Evolutionary conservation across 257 asterid species (phyloP).

Genomic region (Solanum gandarillasii): DNA sequence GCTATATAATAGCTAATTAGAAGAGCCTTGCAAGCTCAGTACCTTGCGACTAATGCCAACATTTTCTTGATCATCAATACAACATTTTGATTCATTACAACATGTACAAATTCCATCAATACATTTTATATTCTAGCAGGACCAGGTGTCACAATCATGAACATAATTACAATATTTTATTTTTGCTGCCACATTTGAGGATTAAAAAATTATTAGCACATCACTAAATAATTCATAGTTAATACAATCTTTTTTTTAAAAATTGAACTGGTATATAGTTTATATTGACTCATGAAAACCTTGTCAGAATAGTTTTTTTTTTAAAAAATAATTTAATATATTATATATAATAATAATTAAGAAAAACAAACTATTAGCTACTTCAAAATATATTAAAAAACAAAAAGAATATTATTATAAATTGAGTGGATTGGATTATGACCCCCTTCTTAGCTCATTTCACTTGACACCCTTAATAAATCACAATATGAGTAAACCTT

Average conservation of each 20-base stretch:
- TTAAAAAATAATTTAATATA: too few relatives aligned
- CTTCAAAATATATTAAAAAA: neutral
- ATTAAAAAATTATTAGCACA: neutral
- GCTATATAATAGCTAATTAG: neutral
- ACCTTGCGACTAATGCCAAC: neutral
- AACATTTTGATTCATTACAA: neutral
- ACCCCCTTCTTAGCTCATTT: neutral
- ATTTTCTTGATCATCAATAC: neutral
- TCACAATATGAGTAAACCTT: neutral
- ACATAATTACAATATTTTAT: neutral
- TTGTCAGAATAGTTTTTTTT: too few relatives aligned
- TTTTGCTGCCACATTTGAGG: neutral
- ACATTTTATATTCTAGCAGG: neutral
- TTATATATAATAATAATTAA: too few relatives aligned
- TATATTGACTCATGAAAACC: neutral
- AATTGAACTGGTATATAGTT: neutral
- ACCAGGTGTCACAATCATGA: neutral
- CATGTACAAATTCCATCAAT: neutral
- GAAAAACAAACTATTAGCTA: neutral
- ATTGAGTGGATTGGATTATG: neutral
- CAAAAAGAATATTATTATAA: neutral
- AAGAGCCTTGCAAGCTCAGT: neutral
- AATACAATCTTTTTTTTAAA: neutral
- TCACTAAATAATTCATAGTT: neutral
- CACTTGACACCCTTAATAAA: neutral